Evolutionary conservation across 192 early-diverging fungal species (phyloP).

Genomic region (Chytriomyces hyalinus): DNA sequence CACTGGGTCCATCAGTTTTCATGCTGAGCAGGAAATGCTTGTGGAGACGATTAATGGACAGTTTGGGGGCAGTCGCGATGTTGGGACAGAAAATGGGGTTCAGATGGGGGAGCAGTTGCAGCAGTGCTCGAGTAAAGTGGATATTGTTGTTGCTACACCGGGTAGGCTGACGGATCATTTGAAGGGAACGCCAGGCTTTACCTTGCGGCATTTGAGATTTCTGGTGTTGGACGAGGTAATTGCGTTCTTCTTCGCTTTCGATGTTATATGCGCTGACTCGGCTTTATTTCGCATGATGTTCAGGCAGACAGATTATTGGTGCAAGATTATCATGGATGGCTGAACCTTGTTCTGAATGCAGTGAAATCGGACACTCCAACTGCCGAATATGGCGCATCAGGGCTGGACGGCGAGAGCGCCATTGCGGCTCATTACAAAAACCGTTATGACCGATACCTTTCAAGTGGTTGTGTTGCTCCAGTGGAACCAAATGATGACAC

Average conservation of each 20-base stretch:
- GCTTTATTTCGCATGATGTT: neutral
- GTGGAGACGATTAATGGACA: slow-evolving; percentile 29
- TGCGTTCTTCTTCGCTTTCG: neutral
- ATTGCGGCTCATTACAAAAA: slow-evolving; percentile 19
- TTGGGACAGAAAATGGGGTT: slow-evolving; percentile 16
- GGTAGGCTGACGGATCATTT: slow-evolving; percentile 93
- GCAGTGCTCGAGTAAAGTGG: slow-evolving; percentile 65
- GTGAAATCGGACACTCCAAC: slow-evolving; percentile 8
- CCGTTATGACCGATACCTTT: slow-evolving; percentile 26
- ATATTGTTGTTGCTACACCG: slow-evolving; percentile 94
- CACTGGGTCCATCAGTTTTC: slow-evolving; percentile 79
- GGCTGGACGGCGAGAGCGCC: slow-evolving; percentile 3
- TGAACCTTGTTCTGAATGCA: slow-evolving; percentile 72
- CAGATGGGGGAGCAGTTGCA: neutral
- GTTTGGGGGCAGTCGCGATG: neutral
- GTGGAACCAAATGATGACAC: neutral
- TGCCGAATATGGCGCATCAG: neutral
- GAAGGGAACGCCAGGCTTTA: slow-evolving; percentile 80
- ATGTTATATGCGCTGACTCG: neutral
- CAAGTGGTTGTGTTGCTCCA: slow-evolving; percentile 7
- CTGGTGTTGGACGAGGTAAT: slow-evolving; percentile 86
- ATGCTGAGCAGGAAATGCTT: slow-evolving; percentile 64
- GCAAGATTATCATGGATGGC: slow-evolving; percentile 93
- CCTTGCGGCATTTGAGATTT: slow-evolving; percentile 89
- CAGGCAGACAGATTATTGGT: slow-evolving; percentile 88